A percentile compares a stretch with the other conserved stretches of the same genome.
These are phyloP conservation scores for Pythium phragmiticola DNA, from an alignment of 352 stramenopile species.

Conservation along the genomic window DNA sequence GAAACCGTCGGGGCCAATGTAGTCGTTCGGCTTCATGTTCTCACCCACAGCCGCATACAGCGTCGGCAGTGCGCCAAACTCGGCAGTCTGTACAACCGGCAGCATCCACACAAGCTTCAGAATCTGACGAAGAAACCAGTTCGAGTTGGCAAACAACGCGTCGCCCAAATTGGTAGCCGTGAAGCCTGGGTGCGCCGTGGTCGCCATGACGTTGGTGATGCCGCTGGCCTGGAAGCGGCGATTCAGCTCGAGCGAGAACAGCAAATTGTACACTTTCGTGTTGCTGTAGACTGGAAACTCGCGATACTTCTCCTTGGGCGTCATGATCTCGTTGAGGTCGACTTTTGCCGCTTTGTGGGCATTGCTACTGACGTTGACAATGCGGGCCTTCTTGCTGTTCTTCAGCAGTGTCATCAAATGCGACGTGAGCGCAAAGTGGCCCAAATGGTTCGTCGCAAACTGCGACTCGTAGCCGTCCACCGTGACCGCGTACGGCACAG, in stretches of 20 bases:
- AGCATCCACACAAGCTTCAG: conserved; percentile 28
- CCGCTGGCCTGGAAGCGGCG: conserved; percentile 29
- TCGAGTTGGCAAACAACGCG: conserved; percentile 5
- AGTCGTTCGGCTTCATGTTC: conserved; percentile 31
- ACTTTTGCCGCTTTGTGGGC: conserved; percentile 37
- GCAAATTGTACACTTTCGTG: conserved; percentile 52
- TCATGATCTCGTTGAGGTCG: conserved; percentile 33
- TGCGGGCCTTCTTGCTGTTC: conserved; percentile 26
- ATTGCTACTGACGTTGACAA: conserved; percentile 43
- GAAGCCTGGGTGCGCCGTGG: conserved; percentile 39
- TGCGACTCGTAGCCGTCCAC: conserved; percentile 19
- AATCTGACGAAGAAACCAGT: conserved; percentile 27
- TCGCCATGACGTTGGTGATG: conserved; percentile 29
- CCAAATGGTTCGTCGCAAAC: conserved; percentile 26
- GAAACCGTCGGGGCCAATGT: conserved; percentile 36
- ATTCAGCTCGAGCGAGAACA: conserved; percentile 49
- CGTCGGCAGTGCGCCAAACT: conserved; percentile 42
- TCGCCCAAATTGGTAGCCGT: conserved; percentile 31
- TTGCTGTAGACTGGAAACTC: conserved; percentile 34
- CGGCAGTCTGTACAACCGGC: conserved; percentile 39
- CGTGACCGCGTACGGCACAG: neutral
- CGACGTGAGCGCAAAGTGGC: conserved; percentile 34
- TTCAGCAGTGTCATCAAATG: conserved; percentile 29
- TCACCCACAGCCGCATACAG: conserved; percentile 42
- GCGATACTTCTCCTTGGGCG: conserved; percentile 35